Conservation (phyloP, 2,329 filamentous ascomycete genomes). For the Aspergillaceae sp. region DNA sequence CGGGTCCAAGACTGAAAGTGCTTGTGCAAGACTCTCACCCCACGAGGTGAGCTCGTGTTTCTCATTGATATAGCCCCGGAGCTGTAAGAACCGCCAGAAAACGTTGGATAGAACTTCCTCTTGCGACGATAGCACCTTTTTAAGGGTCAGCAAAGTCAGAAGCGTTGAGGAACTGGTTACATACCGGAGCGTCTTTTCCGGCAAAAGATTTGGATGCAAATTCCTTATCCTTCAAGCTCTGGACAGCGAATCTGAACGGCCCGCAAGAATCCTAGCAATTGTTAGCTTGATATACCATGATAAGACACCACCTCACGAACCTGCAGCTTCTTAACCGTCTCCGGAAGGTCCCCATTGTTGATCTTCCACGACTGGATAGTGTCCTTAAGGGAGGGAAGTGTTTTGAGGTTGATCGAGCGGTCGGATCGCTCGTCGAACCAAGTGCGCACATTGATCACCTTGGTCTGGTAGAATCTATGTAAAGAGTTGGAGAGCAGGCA, state of each 20-base stretch:
- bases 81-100: slow-evolving; percentile 80
- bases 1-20: slow-evolving; percentile 55
- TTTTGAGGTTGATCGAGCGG: slow-evolving; percentile 55
- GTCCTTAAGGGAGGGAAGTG: slow-evolving; percentile 45
- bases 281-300: slow-evolving; percentile 1
- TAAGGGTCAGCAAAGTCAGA: slow-evolving; percentile 5
- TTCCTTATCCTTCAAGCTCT: slow-evolving; percentile 58
- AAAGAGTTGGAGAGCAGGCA: slow-evolving; percentile 70
- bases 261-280: slow-evolving; percentile 17
- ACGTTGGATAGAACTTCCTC: slow-evolving; percentile 66
- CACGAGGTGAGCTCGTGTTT: slow-evolving; percentile 72
- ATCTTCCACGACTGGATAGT: slow-evolving; percentile 64
- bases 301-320: slow-evolving; percentile 8
- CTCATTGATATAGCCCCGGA: slow-evolving; percentile 74
- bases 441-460: slow-evolving; percentile 64
- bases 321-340: slow-evolving; percentile 28
- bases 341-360: slow-evolving; percentile 45
- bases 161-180: slow-evolving; percentile 2
- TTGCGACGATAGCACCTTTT: slow-evolving; percentile 49
- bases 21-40: slow-evolving; percentile 69
- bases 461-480: slow-evolving; percentile 74
- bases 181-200: slow-evolving; percentile 42
- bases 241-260: slow-evolving; percentile 40
- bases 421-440: slow-evolving; percentile 74
- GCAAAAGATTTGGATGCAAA: slow-evolving; percentile 63